phyloP scores from a whole-genome alignment of 2,329 filamentous ascomycete genomes.

The Neofusicoccum sp. region DNA sequence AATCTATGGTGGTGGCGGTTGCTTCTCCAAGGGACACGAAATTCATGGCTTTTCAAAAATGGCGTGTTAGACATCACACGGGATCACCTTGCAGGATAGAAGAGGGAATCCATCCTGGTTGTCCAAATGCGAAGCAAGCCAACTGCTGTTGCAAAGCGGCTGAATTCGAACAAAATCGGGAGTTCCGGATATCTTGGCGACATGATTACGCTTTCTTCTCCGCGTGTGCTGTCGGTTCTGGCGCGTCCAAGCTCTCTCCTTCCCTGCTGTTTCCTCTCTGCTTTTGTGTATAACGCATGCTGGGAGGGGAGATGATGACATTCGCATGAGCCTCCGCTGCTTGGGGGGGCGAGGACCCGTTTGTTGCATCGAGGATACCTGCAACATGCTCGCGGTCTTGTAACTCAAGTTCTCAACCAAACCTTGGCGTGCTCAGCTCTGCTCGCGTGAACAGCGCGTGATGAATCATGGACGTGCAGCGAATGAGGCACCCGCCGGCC shows the following conservation, averaged over 20 bases:
- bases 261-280: constrained; percentile 12
- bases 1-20: constrained; percentile 40
- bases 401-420: constrained; percentile 11
- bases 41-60: constrained; percentile 39
- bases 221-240: constrained; percentile 41
- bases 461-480: neutral
- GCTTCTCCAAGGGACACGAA: constrained; percentile 20
- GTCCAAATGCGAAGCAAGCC: constrained; percentile 39
- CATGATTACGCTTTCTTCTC: constrained; percentile 41
- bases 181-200: constrained; percentile 50
- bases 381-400: constrained; percentile 44
- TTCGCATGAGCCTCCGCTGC: constrained; percentile 30
- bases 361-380: constrained; percentile 51
- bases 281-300: constrained; percentile 43
- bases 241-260: constrained; percentile 30
- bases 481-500: neutral
- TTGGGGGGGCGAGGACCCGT: constrained; percentile 42
- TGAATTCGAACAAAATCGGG: constrained; percentile 34
- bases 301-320: constrained; percentile 46
- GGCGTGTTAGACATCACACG: constrained; percentile 28
- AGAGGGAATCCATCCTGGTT: constrained; percentile 43
- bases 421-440: neutral
- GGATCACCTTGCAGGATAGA: constrained; percentile 47
- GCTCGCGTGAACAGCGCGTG: neutral
- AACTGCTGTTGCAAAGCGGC: constrained; percentile 33